phyloP scores from a whole-genome alignment of 2,329 filamentous ascomycete genomes.

The Phyllosticta citriasiana region DNA sequence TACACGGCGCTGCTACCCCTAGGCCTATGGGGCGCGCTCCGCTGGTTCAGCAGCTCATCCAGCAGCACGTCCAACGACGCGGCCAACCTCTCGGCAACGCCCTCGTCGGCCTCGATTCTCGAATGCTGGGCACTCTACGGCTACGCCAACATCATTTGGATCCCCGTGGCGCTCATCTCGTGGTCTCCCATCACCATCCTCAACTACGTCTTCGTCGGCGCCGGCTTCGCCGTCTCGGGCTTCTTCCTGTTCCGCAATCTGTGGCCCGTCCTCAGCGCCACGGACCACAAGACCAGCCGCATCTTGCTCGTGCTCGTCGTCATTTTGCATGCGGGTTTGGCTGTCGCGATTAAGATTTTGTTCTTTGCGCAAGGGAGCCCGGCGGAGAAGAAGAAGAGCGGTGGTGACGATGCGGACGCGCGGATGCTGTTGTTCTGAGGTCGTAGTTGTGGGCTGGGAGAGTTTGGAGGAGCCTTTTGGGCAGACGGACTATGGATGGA shows the following conservation, averaged over 20 bases:
- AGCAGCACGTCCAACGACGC: neutral
- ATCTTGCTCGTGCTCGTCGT: constrained; percentile 76
- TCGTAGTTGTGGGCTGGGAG: neutral
- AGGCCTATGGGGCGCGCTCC: constrained; percentile 74
- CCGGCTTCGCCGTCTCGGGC: constrained; percentile 37
- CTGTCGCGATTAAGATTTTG: constrained; percentile 88
- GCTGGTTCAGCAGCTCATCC: constrained; percentile 69
- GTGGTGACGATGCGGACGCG: neutral
- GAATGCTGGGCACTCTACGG: constrained; percentile 95
- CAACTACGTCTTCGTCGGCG: constrained; percentile 86
- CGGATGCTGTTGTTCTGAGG: neutral
- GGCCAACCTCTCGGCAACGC: constrained; percentile 41
- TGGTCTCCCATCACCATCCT: constrained; percentile 79
- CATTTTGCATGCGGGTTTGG: constrained; percentile 74
- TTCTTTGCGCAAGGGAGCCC: constrained; percentile 62
- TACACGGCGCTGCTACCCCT: constrained; percentile 79
- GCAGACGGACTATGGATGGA: neutral
- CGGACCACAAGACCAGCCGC: constrained; percentile 86
- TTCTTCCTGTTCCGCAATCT: constrained; percentile 31
- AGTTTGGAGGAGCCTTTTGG: too few relatives aligned
- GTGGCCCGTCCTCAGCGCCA: constrained; percentile 77
- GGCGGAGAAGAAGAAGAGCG: neutral
- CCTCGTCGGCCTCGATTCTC: constrained; percentile 61
- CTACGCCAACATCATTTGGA: constrained; percentile 95
- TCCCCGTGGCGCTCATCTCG: constrained; percentile 82